Evolutionary conservation across 2,329 filamentous ascomycete species (phyloP), one percentile per base, ranked within the genome.

Genomic region (Sporothrix inflata): DNA sequence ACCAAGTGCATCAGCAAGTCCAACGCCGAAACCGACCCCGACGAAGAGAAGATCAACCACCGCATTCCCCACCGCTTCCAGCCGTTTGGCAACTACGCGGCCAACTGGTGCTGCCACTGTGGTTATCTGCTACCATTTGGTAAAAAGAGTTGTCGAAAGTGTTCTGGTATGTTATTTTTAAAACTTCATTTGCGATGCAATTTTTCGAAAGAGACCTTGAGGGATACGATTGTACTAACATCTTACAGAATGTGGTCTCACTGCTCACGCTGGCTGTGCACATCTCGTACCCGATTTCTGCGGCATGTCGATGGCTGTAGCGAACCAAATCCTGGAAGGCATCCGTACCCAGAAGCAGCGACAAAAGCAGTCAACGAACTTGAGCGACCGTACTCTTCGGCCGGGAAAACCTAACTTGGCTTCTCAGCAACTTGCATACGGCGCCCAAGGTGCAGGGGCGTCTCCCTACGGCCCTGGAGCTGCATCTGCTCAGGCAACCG

Each of bases 1-100:
- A 99, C 96, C 75, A 99, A 99, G 83, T 99, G 96, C 84, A 99
- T 99, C 82, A 98, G 95, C 84, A 98, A 99, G 82, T 98, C 95
- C 75, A 99, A 99, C 80, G 95, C 96, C 75, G 96, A 99, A 82
- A 97, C 94, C 6, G 96, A 99, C 81, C 95, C 96, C 27, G 96
- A 99, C 82, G 96, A 99, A 83, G 96, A 98, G 83, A 99, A 98
- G 86, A 97, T 99, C 88, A 99, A 99, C 81, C 96, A 99, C 81
- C 93, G 96, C 75, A 99, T 99, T 79, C 96, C 96, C 9, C 96
- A 99, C 87, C 91, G 96, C 70, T 99, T 98, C 85, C 91, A 95
- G 78, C 90, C 92, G n/a, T 99, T 97, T 81, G 94, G 94, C 75
- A 99, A 99, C 79, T 93, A 99, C 83, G 96, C 94, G 19, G 96